Conservation (phyloP, 1,284 basidiomycete species). For the Cryptococcus hybrid region DNA sequence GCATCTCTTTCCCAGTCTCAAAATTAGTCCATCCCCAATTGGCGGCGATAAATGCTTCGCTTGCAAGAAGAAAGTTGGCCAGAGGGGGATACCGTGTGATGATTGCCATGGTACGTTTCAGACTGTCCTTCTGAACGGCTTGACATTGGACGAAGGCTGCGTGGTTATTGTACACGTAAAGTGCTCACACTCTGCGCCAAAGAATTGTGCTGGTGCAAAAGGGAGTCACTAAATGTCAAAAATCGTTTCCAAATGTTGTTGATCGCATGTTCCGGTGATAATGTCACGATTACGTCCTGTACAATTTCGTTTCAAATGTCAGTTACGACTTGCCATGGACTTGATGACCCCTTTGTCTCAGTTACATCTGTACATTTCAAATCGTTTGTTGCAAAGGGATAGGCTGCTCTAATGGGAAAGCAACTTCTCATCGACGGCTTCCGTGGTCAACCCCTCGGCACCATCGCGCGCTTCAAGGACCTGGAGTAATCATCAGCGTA, state of each 20-base stretch:
- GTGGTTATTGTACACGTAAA: conserved; percentile 68
- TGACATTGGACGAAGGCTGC: not conserved
- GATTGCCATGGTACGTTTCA: conserved; percentile 69
- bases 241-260: too few relatives aligned
- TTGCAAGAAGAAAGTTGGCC: conserved; percentile 74
- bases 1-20: not conserved
- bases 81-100: conserved; percentile 83
- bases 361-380: not conserved
- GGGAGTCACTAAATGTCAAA: too few relatives aligned
- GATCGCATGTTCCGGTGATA: not conserved
- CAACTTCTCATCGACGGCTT: conserved; percentile 64
- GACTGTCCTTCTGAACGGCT: not conserved
- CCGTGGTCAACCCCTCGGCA: conserved; percentile 71
- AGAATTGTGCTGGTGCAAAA: conserved; percentile 56
- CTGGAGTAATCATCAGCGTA: conserved; percentile 17
- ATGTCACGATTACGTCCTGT: not conserved
- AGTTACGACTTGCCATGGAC: not conserved
- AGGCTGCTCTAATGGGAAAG: conserved; percentile 25
- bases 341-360: not conserved
- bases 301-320: not conserved
- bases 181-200: conserved; percentile 74
- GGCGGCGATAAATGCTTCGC: conserved; percentile 67
- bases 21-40: conserved; percentile 35
- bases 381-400: not conserved
- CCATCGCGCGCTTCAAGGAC: conserved; percentile 79